phyloP scores from a whole-genome alignment of 2,329 filamentous ascomycete genomes.

The Berkeleyomyces basicola region DNA sequence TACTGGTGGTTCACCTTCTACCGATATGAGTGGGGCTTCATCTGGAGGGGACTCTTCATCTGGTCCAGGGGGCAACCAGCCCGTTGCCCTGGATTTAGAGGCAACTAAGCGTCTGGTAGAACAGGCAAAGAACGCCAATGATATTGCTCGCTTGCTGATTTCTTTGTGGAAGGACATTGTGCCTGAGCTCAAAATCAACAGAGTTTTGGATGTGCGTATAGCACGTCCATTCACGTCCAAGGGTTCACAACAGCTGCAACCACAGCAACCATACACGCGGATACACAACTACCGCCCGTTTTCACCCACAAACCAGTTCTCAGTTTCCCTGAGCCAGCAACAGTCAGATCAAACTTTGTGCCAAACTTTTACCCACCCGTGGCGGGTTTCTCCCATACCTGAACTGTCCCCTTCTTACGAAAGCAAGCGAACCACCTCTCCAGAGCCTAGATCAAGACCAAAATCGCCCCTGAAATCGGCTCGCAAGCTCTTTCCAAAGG shows the following conservation, averaged over 20 bases:
- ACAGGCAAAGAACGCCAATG: conserved; percentile 41
- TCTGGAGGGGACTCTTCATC: neutral
- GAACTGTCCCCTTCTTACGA: neutral
- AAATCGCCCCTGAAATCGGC: neutral
- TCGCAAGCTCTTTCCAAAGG: neutral
- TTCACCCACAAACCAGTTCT: neutral
- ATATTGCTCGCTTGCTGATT: conserved; percentile 48
- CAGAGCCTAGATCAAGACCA: neutral
- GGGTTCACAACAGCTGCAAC: neutral
- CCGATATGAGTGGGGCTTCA: neutral
- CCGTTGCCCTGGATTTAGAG: neutral
- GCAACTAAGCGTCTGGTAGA: conserved; percentile 24
- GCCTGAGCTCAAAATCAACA: conserved; percentile 7
- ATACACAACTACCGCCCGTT: neutral
- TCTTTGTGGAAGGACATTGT: conserved; percentile 42
- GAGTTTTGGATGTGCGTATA: conserved; percentile 6
- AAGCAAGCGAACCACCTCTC: neutral
- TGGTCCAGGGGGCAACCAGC: neutral
- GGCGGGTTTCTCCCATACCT: neutral
- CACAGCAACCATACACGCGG: neutral
- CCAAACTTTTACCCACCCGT: neutral
- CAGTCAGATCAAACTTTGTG: neutral
- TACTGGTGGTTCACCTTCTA: conserved; percentile 24
- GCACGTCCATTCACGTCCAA: conserved; percentile 3
- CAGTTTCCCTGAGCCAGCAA: neutral